A percentile compares a stretch with the other conserved stretches of the same genome.
phyloP scores from a whole-genome alignment of 169 alveolate genomes.

The Plasmodium vivax region DNA sequence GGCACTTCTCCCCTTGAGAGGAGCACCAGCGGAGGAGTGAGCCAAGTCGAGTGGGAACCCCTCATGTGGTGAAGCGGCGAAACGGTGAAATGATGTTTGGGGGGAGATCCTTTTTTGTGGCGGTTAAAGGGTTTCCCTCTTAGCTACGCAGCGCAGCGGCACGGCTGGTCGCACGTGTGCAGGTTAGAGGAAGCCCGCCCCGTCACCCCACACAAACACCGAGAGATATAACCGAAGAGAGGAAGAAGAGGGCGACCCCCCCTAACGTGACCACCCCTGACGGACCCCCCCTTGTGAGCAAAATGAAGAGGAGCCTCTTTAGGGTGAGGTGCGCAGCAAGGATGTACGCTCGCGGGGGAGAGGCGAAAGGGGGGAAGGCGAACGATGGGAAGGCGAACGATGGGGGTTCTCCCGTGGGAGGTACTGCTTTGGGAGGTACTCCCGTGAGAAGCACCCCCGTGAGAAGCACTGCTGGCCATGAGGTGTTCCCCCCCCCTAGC shows the following conservation, averaged over 20 bases:
- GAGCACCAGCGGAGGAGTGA: neutral
- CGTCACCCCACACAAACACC: neutral
- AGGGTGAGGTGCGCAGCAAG: neutral
- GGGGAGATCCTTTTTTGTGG: neutral
- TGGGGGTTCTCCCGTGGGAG: neutral
- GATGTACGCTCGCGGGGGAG: neutral
- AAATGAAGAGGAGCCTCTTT: neutral
- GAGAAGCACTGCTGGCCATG: neutral
- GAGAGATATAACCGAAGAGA: neutral
- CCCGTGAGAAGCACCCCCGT: no score
- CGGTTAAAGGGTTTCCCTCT: neutral
- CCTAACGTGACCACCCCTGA: neutral
- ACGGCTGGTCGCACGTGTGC: neutral
- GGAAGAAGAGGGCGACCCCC: neutral
- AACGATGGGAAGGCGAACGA: neutral
- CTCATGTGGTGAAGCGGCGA: neutral
- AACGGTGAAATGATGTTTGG: neutral
- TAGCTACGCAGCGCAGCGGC: neutral
- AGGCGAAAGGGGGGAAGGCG: neutral
- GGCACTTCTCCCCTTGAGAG: neutral
- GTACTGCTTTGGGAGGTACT: no score
- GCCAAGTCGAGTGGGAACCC: neutral
- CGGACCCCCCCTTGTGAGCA: neutral
- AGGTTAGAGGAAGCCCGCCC: neutral
- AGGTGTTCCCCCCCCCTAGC: neutral